A percentile compares a stretch with the other conserved stretches of the same genome.
phyloP scores from a whole-genome alignment of 2,329 filamentous ascomycete species.

The Sclerotinia spermophila region DNA sequence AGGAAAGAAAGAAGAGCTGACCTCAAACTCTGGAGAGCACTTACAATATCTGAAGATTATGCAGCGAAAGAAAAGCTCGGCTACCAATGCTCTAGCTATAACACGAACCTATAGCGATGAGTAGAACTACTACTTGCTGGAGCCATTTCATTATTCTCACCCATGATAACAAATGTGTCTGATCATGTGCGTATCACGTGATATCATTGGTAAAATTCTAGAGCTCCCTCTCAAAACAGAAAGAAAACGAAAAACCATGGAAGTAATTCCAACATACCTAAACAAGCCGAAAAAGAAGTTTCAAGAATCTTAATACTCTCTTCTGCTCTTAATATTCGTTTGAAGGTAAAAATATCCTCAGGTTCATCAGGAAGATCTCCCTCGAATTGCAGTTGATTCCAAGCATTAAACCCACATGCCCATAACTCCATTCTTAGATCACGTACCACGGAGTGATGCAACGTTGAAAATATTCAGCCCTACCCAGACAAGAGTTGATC shows the following conservation, averaged over 20 bases:
- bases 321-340: slow-evolving; percentile 40
- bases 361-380: slow-evolving; percentile 37
- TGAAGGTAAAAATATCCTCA: slow-evolving; percentile 47
- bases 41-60: neutral
- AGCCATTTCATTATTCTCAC: neutral
- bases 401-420: slow-evolving; percentile 57
- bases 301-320: slow-evolving; percentile 39
- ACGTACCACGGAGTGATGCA: neutral
- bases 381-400: slow-evolving; percentile 49
- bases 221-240: neutral
- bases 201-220: neutral
- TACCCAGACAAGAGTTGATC: neutral
- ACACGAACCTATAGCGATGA: neutral
- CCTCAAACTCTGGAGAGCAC: neutral
- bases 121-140: neutral
- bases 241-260: neutral
- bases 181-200: slow-evolving; percentile 5
- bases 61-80: neutral
- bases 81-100: neutral
- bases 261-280: slow-evolving; percentile 11
- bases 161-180: neutral
- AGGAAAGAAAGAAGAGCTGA: neutral
- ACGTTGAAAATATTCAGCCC: neutral
- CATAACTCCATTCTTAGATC: slow-evolving; percentile 45
- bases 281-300: slow-evolving; percentile 40